Base-by-base conservation (phyloP, 495 filamentous ascomycete genomes). In the Recurvomyces mirabilis region DNA sequence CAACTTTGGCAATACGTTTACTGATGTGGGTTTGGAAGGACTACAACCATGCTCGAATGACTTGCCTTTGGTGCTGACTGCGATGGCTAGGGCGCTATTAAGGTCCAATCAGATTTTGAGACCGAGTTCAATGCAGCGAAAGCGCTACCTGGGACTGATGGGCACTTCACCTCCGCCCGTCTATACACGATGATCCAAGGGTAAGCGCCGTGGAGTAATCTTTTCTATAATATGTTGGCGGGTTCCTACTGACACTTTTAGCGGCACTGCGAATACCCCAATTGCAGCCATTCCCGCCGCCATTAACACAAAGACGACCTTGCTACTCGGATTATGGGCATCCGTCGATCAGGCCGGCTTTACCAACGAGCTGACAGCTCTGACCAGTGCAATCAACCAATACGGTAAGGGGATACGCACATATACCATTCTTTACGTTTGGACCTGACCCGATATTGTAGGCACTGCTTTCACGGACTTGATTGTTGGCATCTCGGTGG, bases 401-500 rank as follows among this genome's bases (percentile, higher is more conserved):
- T 84, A 85, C 59, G 81, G n/a, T n/a, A n/a, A n/a, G n/a, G 81
- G 18, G n/a, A n/a, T n/a, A n/a, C n/a, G n/a, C n/a, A n/a, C n/a
- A n/a, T n/a, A n/a, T n/a, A n/a, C n/a, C n/a, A n/a, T n/a, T n/a
- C n/a, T n/a, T n/a, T n/a, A n/a, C n/a, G n/a, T n/a, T n/a, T n/a
- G n/a, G n/a, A n/a, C n/a, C n/a, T n/a, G n/a, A n/a, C n/a, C n/a
- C n/a, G n/a, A n/a, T n/a, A n/a, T n/a, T n/a, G n/a, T n/a, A n/a
- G n/a, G 21, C 37, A 60, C 64, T 3, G 58, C 60, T 19, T 75
- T 93, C 59, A 64, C 70, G 51, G 62, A 68, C 44, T 66, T 82
- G 32, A 74, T 93, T 25, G 80, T 72, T 42, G 87, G 84, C 64
- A 88, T 94, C 68, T 88, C 87, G 3, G 84, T 94, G 42, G 88